Percentiles rank a stretch among this genome's conserved stretches.
phyloP scores from a whole-genome alignment of 2,329 filamentous ascomycete genomes.

The Penicillium sp. region DNA sequence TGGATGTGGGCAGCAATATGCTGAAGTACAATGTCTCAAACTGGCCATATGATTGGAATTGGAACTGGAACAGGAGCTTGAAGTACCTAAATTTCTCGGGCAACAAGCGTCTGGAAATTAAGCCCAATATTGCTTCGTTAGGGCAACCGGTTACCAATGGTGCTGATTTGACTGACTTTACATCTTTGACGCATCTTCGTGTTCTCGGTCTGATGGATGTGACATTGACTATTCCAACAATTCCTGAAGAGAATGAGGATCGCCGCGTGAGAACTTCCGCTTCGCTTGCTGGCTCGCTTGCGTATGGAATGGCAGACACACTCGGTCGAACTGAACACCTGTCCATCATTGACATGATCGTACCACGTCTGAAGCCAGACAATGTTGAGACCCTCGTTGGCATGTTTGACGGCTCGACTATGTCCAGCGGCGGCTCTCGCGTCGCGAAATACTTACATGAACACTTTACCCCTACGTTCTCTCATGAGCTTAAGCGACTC shows the following conservation, averaged over 20 bases:
- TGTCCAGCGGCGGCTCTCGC: slow-evolving; percentile 88
- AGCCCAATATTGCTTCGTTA: slow-evolving; percentile 63
- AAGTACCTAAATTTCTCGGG: slow-evolving; percentile 95
- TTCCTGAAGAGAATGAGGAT: slow-evolving; percentile 94
- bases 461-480: slow-evolving; percentile 86
- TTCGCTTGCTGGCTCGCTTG: slow-evolving; percentile 85
- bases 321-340: slow-evolving; percentile 91
- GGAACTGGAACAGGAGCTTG: slow-evolving; percentile 96
- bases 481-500: slow-evolving; percentile 76
- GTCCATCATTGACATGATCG: slow-evolving; percentile 93
- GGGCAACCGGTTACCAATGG: slow-evolving; percentile 57
- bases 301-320: slow-evolving; percentile 97
- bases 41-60: slow-evolving; percentile 99
- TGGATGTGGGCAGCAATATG: slow-evolving; percentile 93
- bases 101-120: slow-evolving; percentile 94
- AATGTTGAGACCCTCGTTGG: slow-evolving; percentile 89
- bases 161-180: slow-evolving; percentile 86
- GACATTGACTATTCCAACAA: slow-evolving; percentile 87
- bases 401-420: slow-evolving; percentile 93
- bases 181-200: slow-evolving; percentile 77
- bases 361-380: slow-evolving; percentile 86
- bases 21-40: slow-evolving; percentile 99
- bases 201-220: slow-evolving; percentile 97
- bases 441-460: slow-evolving; percentile 97
- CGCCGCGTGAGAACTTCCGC: slow-evolving; percentile 94